Base-by-base conservation (phyloP, 345 rosid species). In the Salix koriyanagi region DNA sequence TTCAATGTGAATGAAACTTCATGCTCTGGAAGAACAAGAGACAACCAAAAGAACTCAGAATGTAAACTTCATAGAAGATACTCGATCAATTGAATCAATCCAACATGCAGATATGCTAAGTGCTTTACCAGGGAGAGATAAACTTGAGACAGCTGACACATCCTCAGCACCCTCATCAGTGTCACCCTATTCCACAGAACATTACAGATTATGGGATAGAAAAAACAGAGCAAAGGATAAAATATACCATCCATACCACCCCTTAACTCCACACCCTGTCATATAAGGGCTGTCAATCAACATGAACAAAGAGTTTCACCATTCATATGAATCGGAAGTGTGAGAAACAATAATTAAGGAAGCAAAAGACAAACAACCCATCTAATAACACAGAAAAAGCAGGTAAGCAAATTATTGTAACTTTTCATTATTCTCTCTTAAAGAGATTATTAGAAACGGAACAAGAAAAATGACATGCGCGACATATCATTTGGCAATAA, bases 1-100 rank as follows among this genome's bases (percentile, higher is more conserved):
- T 86, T 88, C 85, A 96, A 86, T 3, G 82, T 71, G 76, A 92
- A 87, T 62, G 99, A 94, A 79, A 87, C 91, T 84, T 92, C 97
- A 78, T 88, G 88, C 9, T 83, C 98, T 94, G 87, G 76, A 50
- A 41, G 80, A 74, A 81, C 65, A 82, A 58, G 52, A 80, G 74
- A 76, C n/a, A 77, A 68, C 28, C 67, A 46, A 74, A 52, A 39
- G 52, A 16, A 48, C 0, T 32, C 65, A 65, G 23, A 67, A 70
- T 74, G 5, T 15, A 62, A 65, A 73, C 73, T 69, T 21, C 37
- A 75, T 39, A 72, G 54, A 69, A 73, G 73, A 19, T 39, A n/a
- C 28, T 10, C 12, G 67, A 80, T 5, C 67, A 36, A 62, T 65
- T 32, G 46, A 58, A 58, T 73, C 18, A 85, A 50, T 39, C 65